Evolutionary conservation across 371 early-diverging fungal genomes (phyloP), one percentile per base, ranked within the genome.

Genomic region (Syncephalis plumigaleata): DNA sequence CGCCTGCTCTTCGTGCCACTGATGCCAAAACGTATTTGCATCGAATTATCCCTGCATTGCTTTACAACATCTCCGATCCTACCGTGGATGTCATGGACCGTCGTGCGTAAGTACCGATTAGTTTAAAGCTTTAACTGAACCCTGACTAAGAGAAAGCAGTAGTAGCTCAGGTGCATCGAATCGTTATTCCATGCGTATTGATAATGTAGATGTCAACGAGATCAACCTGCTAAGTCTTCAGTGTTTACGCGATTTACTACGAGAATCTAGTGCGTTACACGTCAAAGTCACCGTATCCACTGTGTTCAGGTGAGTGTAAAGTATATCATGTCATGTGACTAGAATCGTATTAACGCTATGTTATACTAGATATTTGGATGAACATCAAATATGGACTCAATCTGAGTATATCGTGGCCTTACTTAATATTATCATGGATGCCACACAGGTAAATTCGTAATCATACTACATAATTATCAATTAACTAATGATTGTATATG

Each of bases 361-460:
- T 31, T 7, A 31, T 31, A 31, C 11, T 31, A 31, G 31, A 31
- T 70, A 65, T 53, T 55, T 83, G 59, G 77, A 79, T 46, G 60
- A 68, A 26, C 53, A 68, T 38, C 54, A 66, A 7, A 50, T 60
- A 38, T 81, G 82, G 82, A 65, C 64, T 58, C 68, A 77, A 17
- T 54, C 68, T 37, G 55, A 56, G 15, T 64, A 67, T 51, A 68
- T 63, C 16, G 61, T 75, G 0, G 67, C 66, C 18, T 61, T 77
- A 13, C 63, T 71, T 55, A 64, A 64, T 44, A 49, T 73, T n/a
- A 61, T 76, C n/a, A 45, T 75, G 21, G 64, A 61, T 40, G 57
- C 77, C 9, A 48, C 76, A 17, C 71, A 67, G 60, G 70, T 70
- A 60, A 45, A 25, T 11, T 2, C 50, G 5, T 23, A 13, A 13